Evolutionary conservation across 1,139 yeast genomes (phyloP), one percentile per base, ranked within the genome.

Genomic region (Saccharomyces hybrid): DNA sequence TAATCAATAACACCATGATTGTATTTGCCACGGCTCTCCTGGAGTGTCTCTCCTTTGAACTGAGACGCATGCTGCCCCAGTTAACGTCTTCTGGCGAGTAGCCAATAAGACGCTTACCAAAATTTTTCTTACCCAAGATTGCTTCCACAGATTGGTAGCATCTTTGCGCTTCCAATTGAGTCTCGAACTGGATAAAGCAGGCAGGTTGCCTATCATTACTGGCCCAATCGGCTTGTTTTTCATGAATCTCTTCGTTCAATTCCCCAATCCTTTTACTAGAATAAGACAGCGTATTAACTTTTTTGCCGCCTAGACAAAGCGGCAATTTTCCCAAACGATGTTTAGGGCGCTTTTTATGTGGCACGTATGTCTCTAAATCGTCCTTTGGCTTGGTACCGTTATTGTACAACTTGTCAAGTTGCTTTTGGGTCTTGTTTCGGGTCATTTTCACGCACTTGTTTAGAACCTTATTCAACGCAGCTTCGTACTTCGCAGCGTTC

Each of bases 131-230:
- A 14, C 61, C 65, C 32, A 69, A 25, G 1, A 86, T 59, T 68
- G 73, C 70, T 76, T 85, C 71, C 19, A 80, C 69, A 1, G 86
- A 73, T 70, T 85, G 93, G 62, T 70, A 82, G 5, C 90, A 89
- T 60, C 80, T 69, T 68, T 86, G 93, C 34, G 91, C 89, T 63
- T 77, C 79, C 61, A 83, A 78, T 69, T 86, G 93, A 60, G 79
- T 77, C 52, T 82, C 83, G 66, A 86, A 86, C 67, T 85, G 89
- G 52, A 86, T 81, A 60, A 86, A 84, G 19, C 83, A 77, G 1
- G 90, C 77, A 59, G 83, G 82, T 65, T 74, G 75, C 50, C 67
- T 65, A 42, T 73, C 71, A 62, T 75, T 71, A 42, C 55, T 52
- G 29, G 57, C 59, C 70, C 70, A 67, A 5, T 71, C 70, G 49